These are phyloP conservation scores for Cryptosporidium felis DNA, from an alignment of 169 alveolate species.

Conservation along the genomic window DNA sequence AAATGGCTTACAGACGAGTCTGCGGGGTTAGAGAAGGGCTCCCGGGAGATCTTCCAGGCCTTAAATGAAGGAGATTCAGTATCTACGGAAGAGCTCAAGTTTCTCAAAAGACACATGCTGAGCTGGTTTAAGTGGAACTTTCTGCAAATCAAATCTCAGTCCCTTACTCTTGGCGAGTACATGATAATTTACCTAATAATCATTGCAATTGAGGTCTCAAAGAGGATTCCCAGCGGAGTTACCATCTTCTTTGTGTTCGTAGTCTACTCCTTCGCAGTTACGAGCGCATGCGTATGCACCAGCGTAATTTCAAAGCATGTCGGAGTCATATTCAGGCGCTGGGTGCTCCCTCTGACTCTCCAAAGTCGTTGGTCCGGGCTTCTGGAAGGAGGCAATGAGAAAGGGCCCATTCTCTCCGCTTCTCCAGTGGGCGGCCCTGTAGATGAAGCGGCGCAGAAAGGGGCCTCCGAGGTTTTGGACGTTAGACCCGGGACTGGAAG, in stretches of 20 bases:
- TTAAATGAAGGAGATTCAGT: constrained; percentile 11
- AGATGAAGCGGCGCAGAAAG: no score
- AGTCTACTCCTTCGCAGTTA: constrained; percentile 40
- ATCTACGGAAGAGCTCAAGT: constrained; percentile 1
- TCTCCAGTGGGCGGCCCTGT: no score
- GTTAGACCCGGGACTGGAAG: no score
- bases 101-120: not conserved
- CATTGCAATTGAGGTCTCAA: constrained; percentile 27
- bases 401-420: no score
- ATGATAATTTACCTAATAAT: constrained; percentile 39
- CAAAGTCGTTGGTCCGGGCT: no score
- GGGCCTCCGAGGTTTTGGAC: no score
- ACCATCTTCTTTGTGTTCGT: constrained; percentile 19
- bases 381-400: no score
- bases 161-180: constrained; percentile 43
- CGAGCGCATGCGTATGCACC: constrained; percentile 24
- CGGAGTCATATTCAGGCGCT: not conserved
- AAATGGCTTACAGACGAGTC: not conserved
- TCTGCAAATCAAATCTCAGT: constrained; percentile 12
- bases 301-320: constrained; percentile 41
- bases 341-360: constrained; percentile 3
- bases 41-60: not conserved
- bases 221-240: constrained; percentile 47
- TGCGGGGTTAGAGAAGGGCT: not conserved
- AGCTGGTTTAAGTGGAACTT: constrained; percentile 44